phyloP scores from a whole-genome alignment of 2,329 filamentous ascomycete species.

The Chaetomium globosum region DNA sequence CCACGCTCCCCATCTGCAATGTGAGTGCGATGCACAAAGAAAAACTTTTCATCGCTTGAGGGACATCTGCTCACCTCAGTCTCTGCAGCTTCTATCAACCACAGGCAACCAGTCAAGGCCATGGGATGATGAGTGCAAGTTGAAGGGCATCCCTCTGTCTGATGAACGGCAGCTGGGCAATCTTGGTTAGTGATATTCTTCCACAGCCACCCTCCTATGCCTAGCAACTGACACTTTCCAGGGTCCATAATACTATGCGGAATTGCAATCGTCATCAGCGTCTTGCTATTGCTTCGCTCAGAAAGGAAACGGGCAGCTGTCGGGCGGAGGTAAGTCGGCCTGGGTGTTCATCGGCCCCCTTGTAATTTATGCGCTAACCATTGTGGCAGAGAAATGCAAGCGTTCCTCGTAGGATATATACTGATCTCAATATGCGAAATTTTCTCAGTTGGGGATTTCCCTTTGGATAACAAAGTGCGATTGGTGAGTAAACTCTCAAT shows the following conservation, averaged over 20 bases:
- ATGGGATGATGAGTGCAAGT: conserved; percentile 67
- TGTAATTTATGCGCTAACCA: conserved; percentile 25
- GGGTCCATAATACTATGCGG: conserved; percentile 85
- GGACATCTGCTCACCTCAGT: conserved; percentile 29
- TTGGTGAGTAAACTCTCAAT: conserved; percentile 56
- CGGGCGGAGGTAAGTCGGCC: conserved; percentile 71
- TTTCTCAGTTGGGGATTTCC: conserved; percentile 90
- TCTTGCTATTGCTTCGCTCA: conserved; percentile 74
- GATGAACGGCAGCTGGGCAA: conserved; percentile 72
- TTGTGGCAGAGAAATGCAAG: conserved; percentile 80
- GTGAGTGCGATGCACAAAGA: conserved; percentile 54
- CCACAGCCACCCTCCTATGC: background rate
- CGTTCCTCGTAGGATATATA: conserved; percentile 85
- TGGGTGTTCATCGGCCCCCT: background rate
- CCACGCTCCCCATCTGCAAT: conserved; percentile 82
- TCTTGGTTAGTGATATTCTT: conserved; percentile 62
- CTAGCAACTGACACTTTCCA: conserved; percentile 43
- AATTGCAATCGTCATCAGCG: conserved; percentile 70
- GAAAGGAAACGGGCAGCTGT: conserved; percentile 92
- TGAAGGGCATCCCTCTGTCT: conserved; percentile 74
- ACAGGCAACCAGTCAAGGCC: conserved; percentile 60
- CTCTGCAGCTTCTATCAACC: conserved; percentile 64
- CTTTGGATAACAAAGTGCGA: conserved; percentile 69
- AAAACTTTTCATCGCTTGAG: background rate
- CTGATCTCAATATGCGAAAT: conserved; percentile 93